Evolutionary conservation across 2,329 filamentous ascomycete species (phyloP).

Genomic region (Pestalotiopsis sp.): DNA sequence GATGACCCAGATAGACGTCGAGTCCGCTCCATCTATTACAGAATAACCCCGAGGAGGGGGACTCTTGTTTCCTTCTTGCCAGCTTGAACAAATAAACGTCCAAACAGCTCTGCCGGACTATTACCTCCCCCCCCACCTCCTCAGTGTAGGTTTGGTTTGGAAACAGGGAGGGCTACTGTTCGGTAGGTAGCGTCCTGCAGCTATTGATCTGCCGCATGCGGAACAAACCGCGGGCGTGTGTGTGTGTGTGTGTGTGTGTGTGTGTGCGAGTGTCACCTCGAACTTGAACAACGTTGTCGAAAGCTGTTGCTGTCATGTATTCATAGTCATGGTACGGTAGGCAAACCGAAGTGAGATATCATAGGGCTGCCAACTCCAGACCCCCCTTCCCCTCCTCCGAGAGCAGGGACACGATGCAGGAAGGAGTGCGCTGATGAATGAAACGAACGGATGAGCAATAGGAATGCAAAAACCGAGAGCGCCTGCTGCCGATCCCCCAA

Average conservation of each 20-base stretch:
- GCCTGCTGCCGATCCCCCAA: background rate
- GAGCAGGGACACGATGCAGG: too few relatives aligned
- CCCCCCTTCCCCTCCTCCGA: too few relatives aligned
- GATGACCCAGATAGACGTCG: background rate
- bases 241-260: too few relatives aligned
- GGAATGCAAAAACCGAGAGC: background rate
- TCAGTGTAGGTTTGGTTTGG: background rate
- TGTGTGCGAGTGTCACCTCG: too few relatives aligned
- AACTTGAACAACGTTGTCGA: too few relatives aligned
- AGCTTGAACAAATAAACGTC: background rate
- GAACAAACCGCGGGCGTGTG: background rate
- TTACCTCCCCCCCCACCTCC: background rate
- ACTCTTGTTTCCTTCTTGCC: background rate
- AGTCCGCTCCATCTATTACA: background rate
- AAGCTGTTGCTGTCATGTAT: too few relatives aligned
- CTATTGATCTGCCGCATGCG: background rate
- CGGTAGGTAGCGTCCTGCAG: background rate
- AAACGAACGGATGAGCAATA: background rate
- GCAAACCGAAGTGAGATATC: too few relatives aligned
- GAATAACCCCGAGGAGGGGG: background rate
- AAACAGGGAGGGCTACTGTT: background rate
- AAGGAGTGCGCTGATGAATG: too few relatives aligned
- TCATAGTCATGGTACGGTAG: too few relatives aligned
- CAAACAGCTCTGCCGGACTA: background rate
- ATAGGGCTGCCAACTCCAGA: too few relatives aligned